These are phyloP conservation scores for Jatropha curcas DNA, from an alignment of 345 rosid species.

Conservation along the genomic window DNA sequence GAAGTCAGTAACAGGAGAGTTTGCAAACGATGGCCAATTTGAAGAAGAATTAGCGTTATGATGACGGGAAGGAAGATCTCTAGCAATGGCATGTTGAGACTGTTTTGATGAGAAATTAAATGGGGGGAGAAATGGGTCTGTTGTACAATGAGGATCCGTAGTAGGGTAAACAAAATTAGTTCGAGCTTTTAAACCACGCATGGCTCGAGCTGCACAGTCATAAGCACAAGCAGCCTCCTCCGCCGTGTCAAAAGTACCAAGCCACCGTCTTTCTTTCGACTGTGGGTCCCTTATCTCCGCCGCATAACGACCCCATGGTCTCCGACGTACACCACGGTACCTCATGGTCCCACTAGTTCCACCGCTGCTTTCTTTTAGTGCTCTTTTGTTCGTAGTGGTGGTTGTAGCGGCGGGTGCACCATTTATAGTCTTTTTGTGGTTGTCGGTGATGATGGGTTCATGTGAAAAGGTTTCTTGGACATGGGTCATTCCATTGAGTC, in stretches of 20 bases:
- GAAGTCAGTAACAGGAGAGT: conserved; percentile 13
- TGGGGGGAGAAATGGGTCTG: conserved; percentile 25
- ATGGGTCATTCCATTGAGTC: conserved; percentile 36
- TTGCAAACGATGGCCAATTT: conserved; percentile 16
- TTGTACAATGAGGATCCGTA: conserved; percentile 30
- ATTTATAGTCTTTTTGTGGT: conserved; percentile 26
- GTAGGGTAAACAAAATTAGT: conserved; percentile 80
- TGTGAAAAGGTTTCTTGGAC: conserved; percentile 17
- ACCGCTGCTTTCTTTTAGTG: conserved; percentile 31
- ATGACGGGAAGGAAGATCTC: conserved; percentile 18
- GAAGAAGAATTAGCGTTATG: conserved; percentile 12
- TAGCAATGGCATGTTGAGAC: conserved; percentile 25
- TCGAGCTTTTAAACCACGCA: conserved; percentile 89
- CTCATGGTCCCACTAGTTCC: conserved; percentile 40
- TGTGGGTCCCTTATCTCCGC: conserved; percentile 96
- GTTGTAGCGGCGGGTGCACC: conserved; percentile 13
- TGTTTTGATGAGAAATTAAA: conserved; percentile 37
- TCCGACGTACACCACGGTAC: conserved; percentile 93
- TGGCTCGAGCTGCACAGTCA: conserved; percentile 84
- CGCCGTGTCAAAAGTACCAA: conserved; percentile 98
- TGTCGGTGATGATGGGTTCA: conserved; percentile 11
- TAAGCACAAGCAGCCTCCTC: conserved; percentile 98
- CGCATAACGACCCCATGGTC: conserved; percentile 99
- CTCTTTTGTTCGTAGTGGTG: conserved; percentile 30
- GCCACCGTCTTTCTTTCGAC: conserved; percentile 91